Percentiles rank a stretch among this genome's conserved stretches.
phyloP scores from a whole-genome alignment of 2,329 filamentous ascomycete genomes.

The Exophiala sp. region DNA sequence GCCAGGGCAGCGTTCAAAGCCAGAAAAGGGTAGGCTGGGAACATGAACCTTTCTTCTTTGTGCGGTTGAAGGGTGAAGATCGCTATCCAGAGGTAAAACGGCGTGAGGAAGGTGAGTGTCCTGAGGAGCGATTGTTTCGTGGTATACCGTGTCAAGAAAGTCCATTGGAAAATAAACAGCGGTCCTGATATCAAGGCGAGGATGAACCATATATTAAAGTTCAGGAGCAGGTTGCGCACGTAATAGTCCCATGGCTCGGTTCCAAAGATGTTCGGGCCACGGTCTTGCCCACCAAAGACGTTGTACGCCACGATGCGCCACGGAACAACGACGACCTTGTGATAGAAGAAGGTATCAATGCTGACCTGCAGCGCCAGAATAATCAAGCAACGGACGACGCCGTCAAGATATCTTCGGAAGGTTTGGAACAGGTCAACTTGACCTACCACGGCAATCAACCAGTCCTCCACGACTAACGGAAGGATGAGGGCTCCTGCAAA shows the following conservation, averaged over 20 bases:
- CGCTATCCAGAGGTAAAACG: slow-evolving; percentile 89
- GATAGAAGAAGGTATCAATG: slow-evolving; percentile 81
- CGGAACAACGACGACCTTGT: slow-evolving; percentile 67
- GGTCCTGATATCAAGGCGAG: slow-evolving; percentile 70
- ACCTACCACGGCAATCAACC: slow-evolving; percentile 46
- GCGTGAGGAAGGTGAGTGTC: slow-evolving; percentile 68
- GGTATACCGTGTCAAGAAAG: slow-evolving; percentile 52
- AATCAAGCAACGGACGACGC: slow-evolving; percentile 58
- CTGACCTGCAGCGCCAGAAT: slow-evolving; percentile 63
- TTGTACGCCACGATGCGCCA: slow-evolving; percentile 97
- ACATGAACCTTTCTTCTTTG: slow-evolving; percentile 99
- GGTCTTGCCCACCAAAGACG: slow-evolving; percentile 70
- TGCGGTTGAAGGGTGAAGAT: slow-evolving; percentile 92
- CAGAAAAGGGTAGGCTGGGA: slow-evolving; percentile 85
- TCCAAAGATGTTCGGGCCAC: slow-evolving; percentile 85
- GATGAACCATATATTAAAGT: slow-evolving; percentile 93
- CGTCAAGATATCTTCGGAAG: slow-evolving; percentile 59
- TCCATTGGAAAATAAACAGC: slow-evolving; percentile 66
- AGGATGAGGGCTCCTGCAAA: slow-evolving; percentile 77
- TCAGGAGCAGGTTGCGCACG: slow-evolving; percentile 79
- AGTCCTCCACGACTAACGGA: slow-evolving; percentile 76
- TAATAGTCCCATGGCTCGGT: slow-evolving; percentile 98
- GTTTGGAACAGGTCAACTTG: slow-evolving; percentile 56
- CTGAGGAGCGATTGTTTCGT: slow-evolving; percentile 66
- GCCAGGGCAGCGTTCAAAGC: slow-evolving; percentile 81